phyloP scores from a whole-genome alignment of 441 rosid species.

The Kokia cookei region DNA sequence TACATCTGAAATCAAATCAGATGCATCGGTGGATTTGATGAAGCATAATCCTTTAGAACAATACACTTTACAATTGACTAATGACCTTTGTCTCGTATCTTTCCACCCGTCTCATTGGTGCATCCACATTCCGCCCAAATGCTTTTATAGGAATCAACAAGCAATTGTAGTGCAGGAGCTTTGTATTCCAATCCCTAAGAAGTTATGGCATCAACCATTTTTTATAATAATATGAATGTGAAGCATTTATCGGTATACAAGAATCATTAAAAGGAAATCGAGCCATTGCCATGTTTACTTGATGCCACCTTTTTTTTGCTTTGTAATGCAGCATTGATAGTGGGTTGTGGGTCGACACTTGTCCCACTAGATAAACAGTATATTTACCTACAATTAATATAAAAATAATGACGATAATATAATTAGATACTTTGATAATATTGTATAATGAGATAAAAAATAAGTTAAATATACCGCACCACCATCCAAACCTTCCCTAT shows the following conservation, averaged over 20 bases:
- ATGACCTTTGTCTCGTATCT: not conserved
- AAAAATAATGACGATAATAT: too few relatives aligned
- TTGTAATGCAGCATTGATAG: not conserved
- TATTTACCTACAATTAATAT: too few relatives aligned
- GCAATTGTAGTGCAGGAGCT: not conserved
- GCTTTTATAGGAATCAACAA: not conserved
- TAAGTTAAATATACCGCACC: too few relatives aligned
- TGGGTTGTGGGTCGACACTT: not conserved
- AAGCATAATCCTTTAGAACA: not conserved
- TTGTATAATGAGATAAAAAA: too few relatives aligned
- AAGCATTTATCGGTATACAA: not conserved
- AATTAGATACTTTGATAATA: too few relatives aligned
- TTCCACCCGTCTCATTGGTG: not conserved
- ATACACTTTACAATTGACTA: not conserved
- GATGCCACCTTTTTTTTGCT: not conserved
- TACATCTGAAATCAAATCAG: not conserved
- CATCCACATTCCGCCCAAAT: too few relatives aligned
- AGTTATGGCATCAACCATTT: not conserved
- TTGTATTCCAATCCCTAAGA: not conserved
- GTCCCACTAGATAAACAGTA: too few relatives aligned
- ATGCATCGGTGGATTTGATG: not conserved
- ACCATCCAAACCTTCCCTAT: too few relatives aligned
- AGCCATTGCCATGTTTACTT: not conserved
- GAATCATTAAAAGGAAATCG: too few relatives aligned
- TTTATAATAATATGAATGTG: not conserved